Percentiles rank a stretch among this genome's conserved stretches.
Evolutionary conservation across 2,329 filamentous ascomycete species (phyloP).

Genomic region (Ascochyta clinopodiicola): DNA sequence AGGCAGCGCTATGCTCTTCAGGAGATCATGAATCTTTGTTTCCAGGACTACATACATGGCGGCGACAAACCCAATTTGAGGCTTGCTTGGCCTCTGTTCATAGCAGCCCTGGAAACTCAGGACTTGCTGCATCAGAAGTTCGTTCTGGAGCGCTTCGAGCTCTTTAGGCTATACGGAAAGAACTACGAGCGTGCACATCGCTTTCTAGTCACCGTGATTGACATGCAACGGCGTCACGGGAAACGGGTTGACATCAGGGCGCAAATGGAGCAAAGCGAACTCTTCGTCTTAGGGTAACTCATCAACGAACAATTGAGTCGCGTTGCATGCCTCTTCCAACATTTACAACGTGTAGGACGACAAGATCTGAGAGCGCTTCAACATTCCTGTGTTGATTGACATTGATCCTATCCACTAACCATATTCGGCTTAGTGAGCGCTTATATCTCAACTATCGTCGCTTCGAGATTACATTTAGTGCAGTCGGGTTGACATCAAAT

Average conservation of each 20-base stretch:
- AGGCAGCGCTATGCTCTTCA: slow-evolving; percentile 16
- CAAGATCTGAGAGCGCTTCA: too few species aligned
- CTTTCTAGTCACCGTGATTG: slow-evolving; percentile 34
- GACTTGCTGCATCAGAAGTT: slow-evolving; percentile 44
- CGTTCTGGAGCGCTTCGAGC: slow-evolving; percentile 42
- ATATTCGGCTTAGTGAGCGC: neutral
- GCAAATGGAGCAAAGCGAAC: slow-evolving; percentile 9
- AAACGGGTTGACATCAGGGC: slow-evolving; percentile 15
- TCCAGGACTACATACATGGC: slow-evolving; percentile 43
- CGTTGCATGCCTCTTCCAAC: neutral
- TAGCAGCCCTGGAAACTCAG: slow-evolving; percentile 47
- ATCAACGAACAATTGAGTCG: neutral
- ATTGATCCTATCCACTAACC: neutral
- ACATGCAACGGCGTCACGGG: slow-evolving; percentile 25
- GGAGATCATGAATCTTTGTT: slow-evolving; percentile 43
- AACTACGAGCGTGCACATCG: slow-evolving; percentile 42
- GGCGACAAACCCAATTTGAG: slow-evolving; percentile 43
- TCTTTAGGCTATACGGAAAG: slow-evolving; percentile 40
- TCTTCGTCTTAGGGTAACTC: slow-evolving; percentile 14
- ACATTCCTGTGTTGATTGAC: too few species aligned
- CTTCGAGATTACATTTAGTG: neutral
- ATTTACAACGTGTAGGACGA: too few species aligned
- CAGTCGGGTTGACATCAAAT: neutral
- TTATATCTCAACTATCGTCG: neutral
- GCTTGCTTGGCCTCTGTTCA: slow-evolving; percentile 47